These are phyloP conservation scores for Pleomassaria siparia DNA, from an alignment of 2,329 filamentous ascomycete genomes.

Conservation along the genomic window DNA sequence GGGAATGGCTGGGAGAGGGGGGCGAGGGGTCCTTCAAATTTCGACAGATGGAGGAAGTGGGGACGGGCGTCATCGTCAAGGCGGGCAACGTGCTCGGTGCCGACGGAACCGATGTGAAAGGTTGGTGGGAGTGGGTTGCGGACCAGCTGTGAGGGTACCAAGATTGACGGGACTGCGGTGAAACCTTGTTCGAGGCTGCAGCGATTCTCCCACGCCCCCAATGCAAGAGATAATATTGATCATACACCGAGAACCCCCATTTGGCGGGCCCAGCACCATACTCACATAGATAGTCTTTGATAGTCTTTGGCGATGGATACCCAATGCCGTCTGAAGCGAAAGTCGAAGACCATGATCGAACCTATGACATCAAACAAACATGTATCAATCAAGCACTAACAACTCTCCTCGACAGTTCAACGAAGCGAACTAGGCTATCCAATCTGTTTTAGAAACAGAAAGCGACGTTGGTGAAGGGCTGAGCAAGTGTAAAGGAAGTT, in stretches of 20 bases:
- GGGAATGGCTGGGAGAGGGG: conserved; percentile 77
- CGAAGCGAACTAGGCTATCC: background rate
- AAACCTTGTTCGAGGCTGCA: conserved; percentile 2
- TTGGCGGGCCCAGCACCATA: background rate
- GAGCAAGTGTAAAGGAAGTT: background rate
- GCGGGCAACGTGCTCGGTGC: conserved; percentile 69
- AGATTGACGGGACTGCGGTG: background rate
- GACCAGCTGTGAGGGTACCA: conserved; percentile 60
- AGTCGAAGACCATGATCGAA: too few species aligned
- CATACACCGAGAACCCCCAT: background rate
- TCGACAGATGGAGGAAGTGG: conserved; percentile 78
- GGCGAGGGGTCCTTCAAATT: conserved; percentile 79
- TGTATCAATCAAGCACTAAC: background rate
- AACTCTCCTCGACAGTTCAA: background rate
- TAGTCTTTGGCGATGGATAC: background rate
- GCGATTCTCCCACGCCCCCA: background rate
- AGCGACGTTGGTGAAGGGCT: conserved; percentile 1
- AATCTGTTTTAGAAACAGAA: background rate
- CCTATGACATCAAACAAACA: background rate
- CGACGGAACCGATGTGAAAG: conserved; percentile 70
- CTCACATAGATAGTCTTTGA: background rate
- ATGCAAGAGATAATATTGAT: background rate
- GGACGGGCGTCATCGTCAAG: conserved; percentile 73
- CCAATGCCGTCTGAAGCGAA: background rate
- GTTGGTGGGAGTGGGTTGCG: conserved; percentile 91